These are phyloP conservation scores for Bipolaris zeicola DNA, from an alignment of 2,329 filamentous ascomycete genomes.

Conservation along the genomic window DNA sequence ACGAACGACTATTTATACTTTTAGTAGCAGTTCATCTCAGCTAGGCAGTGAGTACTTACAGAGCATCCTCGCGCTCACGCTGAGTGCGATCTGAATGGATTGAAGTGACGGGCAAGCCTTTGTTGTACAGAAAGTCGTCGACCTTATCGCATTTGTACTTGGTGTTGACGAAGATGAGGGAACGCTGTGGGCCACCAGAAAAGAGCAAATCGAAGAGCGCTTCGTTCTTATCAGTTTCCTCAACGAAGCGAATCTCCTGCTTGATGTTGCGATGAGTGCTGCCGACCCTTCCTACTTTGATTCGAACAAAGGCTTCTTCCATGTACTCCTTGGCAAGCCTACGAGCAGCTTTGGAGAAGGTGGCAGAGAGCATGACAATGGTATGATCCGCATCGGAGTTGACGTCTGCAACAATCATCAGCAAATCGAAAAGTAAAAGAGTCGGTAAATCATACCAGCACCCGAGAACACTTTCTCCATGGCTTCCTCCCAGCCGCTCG, in stretches of 20 bases:
- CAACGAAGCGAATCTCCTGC: constrained; percentile 73
- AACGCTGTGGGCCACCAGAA: constrained; percentile 72
- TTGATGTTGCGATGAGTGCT: constrained; percentile 81
- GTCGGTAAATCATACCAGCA: constrained; percentile 65
- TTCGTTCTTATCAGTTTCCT: constrained; percentile 69
- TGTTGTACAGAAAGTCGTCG: constrained; percentile 86
- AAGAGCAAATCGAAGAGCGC: constrained; percentile 75
- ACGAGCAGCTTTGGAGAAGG: constrained; percentile 82
- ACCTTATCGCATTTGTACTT: constrained; percentile 79
- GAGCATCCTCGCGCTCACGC: constrained; percentile 86
- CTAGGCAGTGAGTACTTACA: constrained; percentile 58
- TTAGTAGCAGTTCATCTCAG: constrained; percentile 5
- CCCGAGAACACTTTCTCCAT: constrained; percentile 78
- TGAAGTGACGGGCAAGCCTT: constrained; percentile 78
- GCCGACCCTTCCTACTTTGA: constrained; percentile 86
- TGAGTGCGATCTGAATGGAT: constrained; percentile 90
- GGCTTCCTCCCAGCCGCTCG: constrained; percentile 76
- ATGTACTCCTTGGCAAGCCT: constrained; percentile 79
- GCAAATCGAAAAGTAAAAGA: constrained; percentile 8
- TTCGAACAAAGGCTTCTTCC: constrained; percentile 72
- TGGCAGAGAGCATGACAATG: constrained; percentile 90
- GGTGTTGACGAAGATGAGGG: constrained; percentile 87
- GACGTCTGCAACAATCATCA: constrained; percentile 57
- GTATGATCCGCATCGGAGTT: constrained; percentile 75
- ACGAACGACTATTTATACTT: constrained; percentile 63